Evolutionary conservation across 805 yeast species (phyloP), one percentile per base, ranked within the genome.

Genomic region (Yarrowia porcina): DNA sequence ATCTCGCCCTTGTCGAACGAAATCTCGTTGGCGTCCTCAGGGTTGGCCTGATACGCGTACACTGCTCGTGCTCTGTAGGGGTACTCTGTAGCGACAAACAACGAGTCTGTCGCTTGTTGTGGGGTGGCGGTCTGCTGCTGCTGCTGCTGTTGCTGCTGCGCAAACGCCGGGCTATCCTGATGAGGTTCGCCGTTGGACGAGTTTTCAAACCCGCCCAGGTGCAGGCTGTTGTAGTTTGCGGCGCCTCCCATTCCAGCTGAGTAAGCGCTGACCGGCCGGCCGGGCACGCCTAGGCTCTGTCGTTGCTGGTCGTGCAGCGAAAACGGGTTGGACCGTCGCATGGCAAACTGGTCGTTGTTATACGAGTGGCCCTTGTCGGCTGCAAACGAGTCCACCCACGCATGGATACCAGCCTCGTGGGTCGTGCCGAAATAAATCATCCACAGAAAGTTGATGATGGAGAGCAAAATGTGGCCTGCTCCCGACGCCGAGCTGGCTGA

Each of bases 1-100:
- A 90, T 77, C 74, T 93, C 98, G 63, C 94, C 97, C 74, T 92
- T 90, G 66, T 81, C 85, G 71, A 93, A 94, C 5, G 96, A 88
- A 23, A 93, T 83, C 76, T 93, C 99, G 71, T 92, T 91, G 66
- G 88, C 90, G 74, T 93, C 99, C 64, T 88, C 96, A 1, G 93
- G 94, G 69, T 88, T 90, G 7, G 97, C 97, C 59, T 85, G 85
- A 73, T 94, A 93, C 52, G 87, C 81, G 73, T 90, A 94, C 60
- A 93, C 79, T 0, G 97, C 97, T 68, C 83, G 82, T 9, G 97
- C 99, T 64, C 85, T 82, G 72, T 89, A 88, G 50, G 96, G 90
- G 76, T 89, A 93, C 64, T 82, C 83, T 27, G 71, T 76, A 65
- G 72, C 71, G 20, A 69, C 64, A 10, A 67, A 49, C 44, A 67